Evolutionary conservation across 2,329 filamentous ascomycete species (phyloP).

Genomic region (Didymella sp.): DNA sequence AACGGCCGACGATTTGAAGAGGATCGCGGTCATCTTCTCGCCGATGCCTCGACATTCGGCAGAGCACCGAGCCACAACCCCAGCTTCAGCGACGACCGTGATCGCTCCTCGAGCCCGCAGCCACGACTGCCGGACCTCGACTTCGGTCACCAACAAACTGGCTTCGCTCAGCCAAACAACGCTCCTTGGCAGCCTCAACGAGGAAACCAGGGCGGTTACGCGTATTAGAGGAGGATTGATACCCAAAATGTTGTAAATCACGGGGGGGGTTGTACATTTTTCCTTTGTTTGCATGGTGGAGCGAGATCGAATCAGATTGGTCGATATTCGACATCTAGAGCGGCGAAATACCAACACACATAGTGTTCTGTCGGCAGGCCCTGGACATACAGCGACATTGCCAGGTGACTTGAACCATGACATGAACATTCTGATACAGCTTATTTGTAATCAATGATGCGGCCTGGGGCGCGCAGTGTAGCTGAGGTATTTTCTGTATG

Average conservation of each 20-base stretch:
- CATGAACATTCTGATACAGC: constrained; percentile 22
- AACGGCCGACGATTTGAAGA: constrained; percentile 35
- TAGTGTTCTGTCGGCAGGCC: constrained; percentile 20
- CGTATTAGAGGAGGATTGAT: constrained; percentile 33
- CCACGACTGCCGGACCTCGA: constrained; percentile 44
- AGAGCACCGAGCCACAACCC: constrained; percentile 32
- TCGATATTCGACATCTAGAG: constrained; percentile 18
- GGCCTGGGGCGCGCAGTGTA: constrained; percentile 16
- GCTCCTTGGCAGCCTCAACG: constrained; percentile 37
- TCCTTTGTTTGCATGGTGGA: constrained; percentile 21
- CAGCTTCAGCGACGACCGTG: constrained; percentile 32
- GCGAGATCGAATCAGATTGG: constrained; percentile 3
- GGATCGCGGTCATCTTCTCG: constrained; percentile 42
- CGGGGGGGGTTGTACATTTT: constrained; percentile 14
- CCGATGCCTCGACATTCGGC: constrained; percentile 46
- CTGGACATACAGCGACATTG: constrained; percentile 17
- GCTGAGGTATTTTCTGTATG: constrained; percentile 13
- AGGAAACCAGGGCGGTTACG: constrained; percentile 33
- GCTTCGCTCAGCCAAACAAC: constrained; percentile 27
- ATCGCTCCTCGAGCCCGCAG: constrained; percentile 36
- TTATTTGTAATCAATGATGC: constrained; percentile 17
- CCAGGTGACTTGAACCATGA: constrained; percentile 20
- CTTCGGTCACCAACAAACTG: constrained; percentile 27
- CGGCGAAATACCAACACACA: constrained; percentile 17
- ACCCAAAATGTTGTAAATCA: constrained; percentile 15